Base-by-base conservation (phyloP, 345 rosid species). In the Orychophragmus violaceus region DNA sequence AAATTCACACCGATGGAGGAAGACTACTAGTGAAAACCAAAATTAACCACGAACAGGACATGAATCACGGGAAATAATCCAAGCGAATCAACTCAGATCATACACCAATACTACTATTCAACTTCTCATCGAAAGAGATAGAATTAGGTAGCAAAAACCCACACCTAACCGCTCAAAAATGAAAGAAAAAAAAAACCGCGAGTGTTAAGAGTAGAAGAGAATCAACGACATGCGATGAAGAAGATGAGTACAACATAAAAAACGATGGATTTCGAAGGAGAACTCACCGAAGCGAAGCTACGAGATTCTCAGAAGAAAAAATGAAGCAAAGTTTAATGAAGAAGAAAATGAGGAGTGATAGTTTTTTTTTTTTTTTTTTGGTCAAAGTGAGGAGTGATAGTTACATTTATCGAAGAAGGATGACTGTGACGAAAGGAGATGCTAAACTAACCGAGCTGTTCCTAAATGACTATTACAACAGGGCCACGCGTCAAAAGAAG, bases 381-480 rank as follows among this genome's bases (percentile, higher is more conserved):
- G n/a, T n/a, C n/a, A 51, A 41, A 30, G 22, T 3, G 49, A 58
- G 42, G 70, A 30, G 61, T 50, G 60, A 66, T 8, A 5, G 28
- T 41, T 48, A 27, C 54, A 58, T 73, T 73, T 73, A 73, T 66
- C 10, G 62, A 17, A 48, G 18, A 39, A 30, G 49, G 62, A 41
- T 59, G 72, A 59, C 77, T 51, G 66, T 65, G 62, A 73, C 44
- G 57, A 66, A 18, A 25, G 72, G n/a, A 8, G 0, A 1, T 54
- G 72, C 68, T 73, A 73, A 45, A 66, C 4, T 52, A 59, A 73
- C 72, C 0, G 9, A 3, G 21, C 68, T 52, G 77, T 73, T 8
- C 0, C 9, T 41, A 59, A 17, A 2, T 23, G 67, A 59, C 30
- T 58, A 50, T 16, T 59, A 72, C 77, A 59, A 54, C 64, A 32